phyloP scores from a whole-genome alignment of 192 early-diverging fungal species.

The Lobosporangium transversale region DNA sequence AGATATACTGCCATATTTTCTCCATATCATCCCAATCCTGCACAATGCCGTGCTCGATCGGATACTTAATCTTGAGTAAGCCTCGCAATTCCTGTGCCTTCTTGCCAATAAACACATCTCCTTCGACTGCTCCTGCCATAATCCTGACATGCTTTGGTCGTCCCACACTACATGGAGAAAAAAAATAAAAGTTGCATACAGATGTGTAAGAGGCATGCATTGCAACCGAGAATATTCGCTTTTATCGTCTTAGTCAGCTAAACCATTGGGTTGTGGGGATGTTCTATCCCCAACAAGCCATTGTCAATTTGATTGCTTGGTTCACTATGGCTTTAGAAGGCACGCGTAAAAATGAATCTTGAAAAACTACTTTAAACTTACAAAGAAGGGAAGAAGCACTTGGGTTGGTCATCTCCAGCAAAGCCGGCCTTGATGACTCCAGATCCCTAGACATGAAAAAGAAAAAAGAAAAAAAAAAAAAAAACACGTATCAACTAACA shows the following conservation, averaged over 20 bases:
- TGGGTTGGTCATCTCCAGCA: constrained; percentile 97
- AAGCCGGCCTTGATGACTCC: constrained; percentile 99
- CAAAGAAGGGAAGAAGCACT: constrained; percentile 95
- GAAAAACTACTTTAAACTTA: constrained; percentile 55
- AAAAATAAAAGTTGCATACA: background rate
- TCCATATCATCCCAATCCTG: constrained; percentile 99
- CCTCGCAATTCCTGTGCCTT: constrained; percentile 97
- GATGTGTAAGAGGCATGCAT: background rate
- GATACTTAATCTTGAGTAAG: constrained; percentile 93
- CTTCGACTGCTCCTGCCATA: constrained; percentile 98
- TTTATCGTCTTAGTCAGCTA: no score
- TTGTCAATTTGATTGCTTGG: no score
- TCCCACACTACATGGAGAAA: constrained; percentile 72
- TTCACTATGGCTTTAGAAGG: no score
- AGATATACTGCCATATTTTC: constrained; percentile 96
- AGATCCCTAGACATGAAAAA: constrained; percentile 78
- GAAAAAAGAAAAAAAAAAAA: no score
- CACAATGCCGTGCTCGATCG: constrained; percentile 97
- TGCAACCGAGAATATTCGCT: no score
- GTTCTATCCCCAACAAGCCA: no score
- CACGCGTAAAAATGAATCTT: constrained; percentile 1
- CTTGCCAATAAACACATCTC: constrained; percentile 93
- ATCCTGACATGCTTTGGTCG: constrained; percentile 95
- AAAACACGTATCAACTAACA: no score
- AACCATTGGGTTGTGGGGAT: no score